Conservation (phyloP, 116 monocot genomes). For the Phalaenopsis hybrid region DNA sequence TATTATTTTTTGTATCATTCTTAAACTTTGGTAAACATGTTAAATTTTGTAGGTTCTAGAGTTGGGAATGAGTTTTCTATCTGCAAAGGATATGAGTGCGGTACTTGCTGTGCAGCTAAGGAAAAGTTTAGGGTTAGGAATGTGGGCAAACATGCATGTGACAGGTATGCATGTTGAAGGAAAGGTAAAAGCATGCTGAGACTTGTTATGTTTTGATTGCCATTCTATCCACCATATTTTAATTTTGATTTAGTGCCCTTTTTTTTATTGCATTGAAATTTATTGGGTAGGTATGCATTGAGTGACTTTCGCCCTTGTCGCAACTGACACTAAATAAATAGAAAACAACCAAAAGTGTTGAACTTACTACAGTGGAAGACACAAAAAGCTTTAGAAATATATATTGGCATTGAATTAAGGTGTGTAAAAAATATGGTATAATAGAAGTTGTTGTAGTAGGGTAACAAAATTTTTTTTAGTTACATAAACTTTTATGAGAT, state of each 20-base stretch:
- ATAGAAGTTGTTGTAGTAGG: too few relatives aligned
- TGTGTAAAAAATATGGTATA: too few relatives aligned
- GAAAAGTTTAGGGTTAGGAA: constrained; percentile 47
- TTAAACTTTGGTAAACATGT: constrained; percentile 2
- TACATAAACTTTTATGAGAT: too few relatives aligned
- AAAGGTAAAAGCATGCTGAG: constrained; percentile 28
- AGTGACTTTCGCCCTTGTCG: background rate
- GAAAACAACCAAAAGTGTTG: background rate
- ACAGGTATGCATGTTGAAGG: constrained; percentile 62
- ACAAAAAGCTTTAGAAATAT: too few relatives aligned
- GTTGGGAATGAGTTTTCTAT: constrained; percentile 50
- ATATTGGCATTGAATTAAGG: too few relatives aligned
- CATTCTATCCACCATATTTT: background rate
- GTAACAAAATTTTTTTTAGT: too few relatives aligned
- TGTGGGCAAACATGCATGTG: constrained; percentile 48
- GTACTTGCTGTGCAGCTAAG: constrained; percentile 43
- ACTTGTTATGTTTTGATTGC: background rate
- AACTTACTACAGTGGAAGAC: too few relatives aligned
- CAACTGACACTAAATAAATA: background rate
- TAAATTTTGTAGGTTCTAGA: constrained; percentile 40
- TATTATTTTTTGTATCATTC: constrained; percentile 1
- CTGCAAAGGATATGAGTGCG: constrained; percentile 51
- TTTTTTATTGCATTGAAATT: background rate
- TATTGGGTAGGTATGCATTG: too few relatives aligned
- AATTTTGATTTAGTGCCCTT: background rate